Base-by-base conservation (phyloP, 768 basidiomycete species). In the Vishniacozyma victoriae region DNA sequence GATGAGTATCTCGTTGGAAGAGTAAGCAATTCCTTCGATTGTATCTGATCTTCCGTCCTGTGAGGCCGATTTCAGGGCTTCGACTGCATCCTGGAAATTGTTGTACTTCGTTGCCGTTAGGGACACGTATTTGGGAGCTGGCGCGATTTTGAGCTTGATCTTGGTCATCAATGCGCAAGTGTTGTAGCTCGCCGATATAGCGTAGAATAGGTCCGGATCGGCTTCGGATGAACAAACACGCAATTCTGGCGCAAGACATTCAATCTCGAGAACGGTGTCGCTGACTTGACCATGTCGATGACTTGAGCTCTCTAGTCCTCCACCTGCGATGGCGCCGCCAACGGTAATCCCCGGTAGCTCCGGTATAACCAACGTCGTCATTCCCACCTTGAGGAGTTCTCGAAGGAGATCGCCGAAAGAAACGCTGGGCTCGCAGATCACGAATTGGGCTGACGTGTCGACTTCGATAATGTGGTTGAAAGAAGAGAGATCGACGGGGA, bases 161-260 rank as follows among this genome's bases (percentile, higher is more conserved):
- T 29, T 6, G 22, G 48, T 49, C 18, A 55, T 33, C 5, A 55
- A 22, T 0, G 48, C 53, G 36, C 45, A 42, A 15, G 48, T 55
- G 39, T 55, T 55, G 35, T 55, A 55, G 47, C 53, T 55, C 16
- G 53, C 53, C 19, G 53, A 55, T 18, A 55, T 36, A 3, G 53
- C 47, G 39, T 55, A 50, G 26, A 55, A 55, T 9, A 55, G 44
- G 16, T 55, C 53, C 5, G 44, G 15, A 19, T 50, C 27, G 26
- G 25, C 16, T 6, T 19, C 35, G 12, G 44, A 46, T 6, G 42
- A 45, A 35, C 48, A 49, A 7, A 19, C 24, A 11, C 18, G 5
- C 5, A 41, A 15, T 13, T 47, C 24, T 9, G 52, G 52, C 3
- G 38, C 37, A 15, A 55, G 24, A 29, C 53, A 55, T 29, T 55